Evolutionary conservation across 129 eudicot genomes (phyloP).

Genomic region (Solidago caesia): DNA sequence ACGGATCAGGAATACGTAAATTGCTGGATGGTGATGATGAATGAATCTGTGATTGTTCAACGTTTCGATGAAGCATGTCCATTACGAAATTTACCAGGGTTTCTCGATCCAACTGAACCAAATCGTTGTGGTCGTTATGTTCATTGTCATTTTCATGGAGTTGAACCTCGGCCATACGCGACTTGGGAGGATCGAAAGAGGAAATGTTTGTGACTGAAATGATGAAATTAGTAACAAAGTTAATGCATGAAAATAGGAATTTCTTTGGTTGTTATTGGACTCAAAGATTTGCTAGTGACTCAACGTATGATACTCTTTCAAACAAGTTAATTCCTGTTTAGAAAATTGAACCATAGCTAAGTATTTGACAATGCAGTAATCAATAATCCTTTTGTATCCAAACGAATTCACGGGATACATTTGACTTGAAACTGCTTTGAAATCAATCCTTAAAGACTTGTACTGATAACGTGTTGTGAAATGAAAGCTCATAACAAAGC

Average conservation of each 20-base stretch:
- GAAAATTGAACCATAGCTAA: too few relatives aligned
- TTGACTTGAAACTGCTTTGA: too few relatives aligned
- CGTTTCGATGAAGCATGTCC: slow-evolving; percentile 46
- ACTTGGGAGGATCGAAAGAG: slow-evolving; percentile 5
- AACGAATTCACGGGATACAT: too few relatives aligned
- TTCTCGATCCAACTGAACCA: slow-evolving; percentile 32
- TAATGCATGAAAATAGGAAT: slow-evolving; percentile 14
- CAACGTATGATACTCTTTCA: too few relatives aligned
- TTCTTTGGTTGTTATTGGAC: slow-evolving; percentile 12
- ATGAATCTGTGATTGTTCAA: slow-evolving; percentile 41
- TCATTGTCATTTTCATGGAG: slow-evolving; percentile 38
- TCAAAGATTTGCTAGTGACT: too few relatives aligned
- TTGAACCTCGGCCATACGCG: slow-evolving; percentile 48
- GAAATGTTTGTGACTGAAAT: slow-evolving; percentile 13
- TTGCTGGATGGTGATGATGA: background rate
- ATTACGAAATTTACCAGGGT: slow-evolving; percentile 49
- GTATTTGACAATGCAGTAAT: too few relatives aligned
- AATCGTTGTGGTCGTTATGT: slow-evolving; percentile 11
- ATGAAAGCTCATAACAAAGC: too few relatives aligned
- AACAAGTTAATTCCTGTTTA: too few relatives aligned
- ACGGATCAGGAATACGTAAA: background rate
- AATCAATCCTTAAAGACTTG: too few relatives aligned
- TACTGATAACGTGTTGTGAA: too few relatives aligned
- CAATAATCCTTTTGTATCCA: too few relatives aligned
- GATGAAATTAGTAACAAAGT: background rate